These are phyloP conservation scores for Glebionis coronaria DNA, from an alignment of 129 eudicot species.

Conservation along the genomic window DNA sequence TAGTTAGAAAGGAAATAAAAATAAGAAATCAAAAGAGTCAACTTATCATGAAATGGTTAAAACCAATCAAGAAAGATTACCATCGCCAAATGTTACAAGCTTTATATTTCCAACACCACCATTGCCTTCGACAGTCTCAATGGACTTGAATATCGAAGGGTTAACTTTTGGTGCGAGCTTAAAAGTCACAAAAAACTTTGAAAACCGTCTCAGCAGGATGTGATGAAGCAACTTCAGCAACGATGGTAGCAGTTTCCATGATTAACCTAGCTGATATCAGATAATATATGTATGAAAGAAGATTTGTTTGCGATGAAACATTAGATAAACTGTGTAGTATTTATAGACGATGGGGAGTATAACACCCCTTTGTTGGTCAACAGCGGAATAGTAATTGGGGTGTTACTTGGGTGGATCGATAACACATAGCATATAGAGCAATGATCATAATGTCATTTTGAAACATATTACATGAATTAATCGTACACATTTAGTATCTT, in stretches of 20 bases:
- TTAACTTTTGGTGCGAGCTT: conserved; percentile 40
- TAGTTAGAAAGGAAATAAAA: background rate
- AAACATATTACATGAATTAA: too few relatives aligned
- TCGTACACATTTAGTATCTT: too few relatives aligned
- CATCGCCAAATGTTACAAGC: conserved; percentile 39
- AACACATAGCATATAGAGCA: too few relatives aligned
- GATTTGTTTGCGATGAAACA: conserved; percentile 14
- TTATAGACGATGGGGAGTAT: conserved; percentile 17
- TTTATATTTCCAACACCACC: conserved; percentile 48
- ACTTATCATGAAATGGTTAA: background rate
- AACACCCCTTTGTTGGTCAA: too few relatives aligned
- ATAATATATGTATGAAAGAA: conserved; percentile 3
- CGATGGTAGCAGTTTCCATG: conserved; percentile 30
- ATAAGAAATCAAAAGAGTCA: background rate
- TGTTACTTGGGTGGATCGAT: too few relatives aligned
- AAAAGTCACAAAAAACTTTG: conserved; percentile 37
- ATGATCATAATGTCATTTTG: too few relatives aligned
- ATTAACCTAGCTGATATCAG: background rate
- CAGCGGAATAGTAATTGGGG: too few relatives aligned
- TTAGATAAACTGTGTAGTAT: background rate
- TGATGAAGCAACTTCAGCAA: conserved; percentile 20
- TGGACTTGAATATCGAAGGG: conserved; percentile 40
- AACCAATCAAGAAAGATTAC: conserved; percentile 10
- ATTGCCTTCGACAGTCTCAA: conserved; percentile 41
- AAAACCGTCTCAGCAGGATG: conserved; percentile 36